phyloP scores from a whole-genome alignment of 805 yeast genomes.

The Hyphopichia homilentoma region DNA sequence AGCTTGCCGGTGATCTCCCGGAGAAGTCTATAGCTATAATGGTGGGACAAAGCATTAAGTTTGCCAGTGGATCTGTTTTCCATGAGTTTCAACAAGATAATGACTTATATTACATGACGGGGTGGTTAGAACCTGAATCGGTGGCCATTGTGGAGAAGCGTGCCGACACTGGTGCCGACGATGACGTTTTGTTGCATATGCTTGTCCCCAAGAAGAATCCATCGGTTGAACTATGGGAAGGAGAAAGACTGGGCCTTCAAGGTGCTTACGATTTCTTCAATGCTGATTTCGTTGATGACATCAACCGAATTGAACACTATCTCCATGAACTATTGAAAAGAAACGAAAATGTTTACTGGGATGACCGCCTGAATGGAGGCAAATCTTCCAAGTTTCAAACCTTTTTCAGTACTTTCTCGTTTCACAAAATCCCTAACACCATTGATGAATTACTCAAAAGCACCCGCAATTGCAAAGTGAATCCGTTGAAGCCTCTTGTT shows the following conservation, averaged over 20 bases:
- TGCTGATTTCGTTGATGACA: conserved; percentile 69
- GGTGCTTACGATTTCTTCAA: conserved; percentile 84
- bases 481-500: conserved; percentile 40
- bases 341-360: conserved; percentile 54
- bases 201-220: conserved; percentile 82
- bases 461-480: conserved; percentile 30
- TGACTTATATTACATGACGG: conserved; percentile 81
- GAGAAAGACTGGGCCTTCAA: conserved; percentile 80
- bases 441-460: conserved; percentile 19
- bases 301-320: conserved; percentile 40
- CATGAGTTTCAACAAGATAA: conserved; percentile 91
- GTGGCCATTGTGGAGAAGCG: conserved; percentile 64
- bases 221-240: conserved; percentile 89
- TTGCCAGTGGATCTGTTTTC: conserved; percentile 87
- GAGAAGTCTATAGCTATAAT: conserved; percentile 66
- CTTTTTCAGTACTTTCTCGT: conserved; percentile 13
- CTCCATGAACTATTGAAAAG: conserved; percentile 46
- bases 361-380: conserved; percentile 27
- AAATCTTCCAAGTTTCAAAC: conserved; percentile 11
- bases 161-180: conserved; percentile 39
- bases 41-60: conserved; percentile 69
- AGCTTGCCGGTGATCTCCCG: conserved; percentile 57
- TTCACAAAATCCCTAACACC: conserved; percentile 7
- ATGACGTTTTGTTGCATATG: conserved; percentile 64
- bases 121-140: conserved; percentile 89